phyloP scores from a whole-genome alignment of 352 stramenopile genomes.

The Globisporangium mamillatum region DNA sequence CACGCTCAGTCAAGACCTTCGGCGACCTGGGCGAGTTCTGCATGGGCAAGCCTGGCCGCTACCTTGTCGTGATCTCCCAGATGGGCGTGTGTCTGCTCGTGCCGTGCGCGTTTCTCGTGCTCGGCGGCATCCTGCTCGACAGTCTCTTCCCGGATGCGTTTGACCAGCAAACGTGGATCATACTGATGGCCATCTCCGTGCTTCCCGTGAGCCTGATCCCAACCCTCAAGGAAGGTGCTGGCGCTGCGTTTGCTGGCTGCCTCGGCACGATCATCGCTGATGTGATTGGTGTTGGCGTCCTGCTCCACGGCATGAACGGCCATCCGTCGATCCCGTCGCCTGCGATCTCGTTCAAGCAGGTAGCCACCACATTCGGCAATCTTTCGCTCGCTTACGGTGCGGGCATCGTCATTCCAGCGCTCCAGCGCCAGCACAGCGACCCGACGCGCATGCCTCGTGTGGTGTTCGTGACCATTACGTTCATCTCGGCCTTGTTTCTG shows the following conservation, averaged over 20 bases:
- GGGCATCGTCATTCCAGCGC: constrained; percentile 46
- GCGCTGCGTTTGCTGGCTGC: constrained; percentile 39
- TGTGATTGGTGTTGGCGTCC: constrained; percentile 31
- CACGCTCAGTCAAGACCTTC: constrained; percentile 27
- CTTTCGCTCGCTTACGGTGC: constrained; percentile 47
- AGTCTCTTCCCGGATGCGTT: constrained; percentile 49
- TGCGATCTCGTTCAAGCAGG: constrained; percentile 38
- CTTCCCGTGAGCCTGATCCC: constrained; percentile 42
- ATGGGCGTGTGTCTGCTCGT: constrained; percentile 41
- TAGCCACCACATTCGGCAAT: constrained; percentile 50
- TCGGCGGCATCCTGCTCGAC: constrained; percentile 38
- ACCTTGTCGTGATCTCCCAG: constrained; percentile 38
- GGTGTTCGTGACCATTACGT: constrained; percentile 42
- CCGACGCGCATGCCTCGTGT: constrained; percentile 51
- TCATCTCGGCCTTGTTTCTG: constrained; percentile 51
- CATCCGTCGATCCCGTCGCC: constrained; percentile 36
- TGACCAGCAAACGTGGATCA: constrained; percentile 33
- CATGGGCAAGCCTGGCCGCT: constrained; percentile 10
- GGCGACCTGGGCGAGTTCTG: too few relatives aligned
- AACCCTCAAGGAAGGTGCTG: constrained; percentile 48
- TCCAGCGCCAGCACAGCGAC: constrained; percentile 50
- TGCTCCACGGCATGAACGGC: constrained; percentile 46
- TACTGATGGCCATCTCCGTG: constrained; percentile 46
- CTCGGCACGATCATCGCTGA: constrained; percentile 53
- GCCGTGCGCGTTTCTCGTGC: constrained; percentile 46